Evolutionary conservation across 1,284 basidiomycete genomes (phyloP).

Genomic region (Pseudozyma tsukubaensis): DNA sequence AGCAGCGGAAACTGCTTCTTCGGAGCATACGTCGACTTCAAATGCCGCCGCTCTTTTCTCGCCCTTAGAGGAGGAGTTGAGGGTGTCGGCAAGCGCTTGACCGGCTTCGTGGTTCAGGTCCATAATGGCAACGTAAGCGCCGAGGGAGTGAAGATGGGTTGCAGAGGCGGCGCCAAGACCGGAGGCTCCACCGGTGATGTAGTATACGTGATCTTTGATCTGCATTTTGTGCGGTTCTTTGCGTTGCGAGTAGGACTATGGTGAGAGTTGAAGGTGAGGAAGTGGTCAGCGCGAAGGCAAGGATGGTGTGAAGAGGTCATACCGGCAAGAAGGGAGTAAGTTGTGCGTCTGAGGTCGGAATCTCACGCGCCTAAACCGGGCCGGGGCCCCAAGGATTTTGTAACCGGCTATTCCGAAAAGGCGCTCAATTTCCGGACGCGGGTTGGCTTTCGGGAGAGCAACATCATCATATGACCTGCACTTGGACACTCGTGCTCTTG

Average conservation of each 20-base stretch:
- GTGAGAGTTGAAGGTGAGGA: not conserved
- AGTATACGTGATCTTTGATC: constrained; percentile 52
- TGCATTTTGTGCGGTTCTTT: constrained; percentile 46
- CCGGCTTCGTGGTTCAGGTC: constrained; percentile 55
- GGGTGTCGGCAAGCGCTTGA: constrained; percentile 23
- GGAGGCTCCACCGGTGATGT: constrained; percentile 62
- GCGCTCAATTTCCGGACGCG: too few species aligned
- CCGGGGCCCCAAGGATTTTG: constrained; percentile 1
- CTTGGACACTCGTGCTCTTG: too few species aligned
- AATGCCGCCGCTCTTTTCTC: constrained; percentile 40
- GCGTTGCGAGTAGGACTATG: not conserved
- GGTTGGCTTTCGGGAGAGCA: too few species aligned
- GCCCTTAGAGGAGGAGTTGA: constrained; percentile 23
- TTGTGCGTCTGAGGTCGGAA: too few species aligned
- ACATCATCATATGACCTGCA: too few species aligned
- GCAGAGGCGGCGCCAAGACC: constrained; percentile 67
- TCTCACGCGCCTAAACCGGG: too few species aligned
- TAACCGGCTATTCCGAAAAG: too few species aligned
- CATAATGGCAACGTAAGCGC: constrained; percentile 60
- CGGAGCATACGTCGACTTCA: constrained; percentile 63
- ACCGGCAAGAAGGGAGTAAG: too few species aligned
- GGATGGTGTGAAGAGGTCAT: too few species aligned
- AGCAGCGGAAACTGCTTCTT: constrained; percentile 56
- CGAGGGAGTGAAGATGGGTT: constrained; percentile 40
- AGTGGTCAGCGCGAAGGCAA: not conserved